Evolutionary conservation across 345 rosid species (phyloP).

Genomic region (Geranium brycei): DNA sequence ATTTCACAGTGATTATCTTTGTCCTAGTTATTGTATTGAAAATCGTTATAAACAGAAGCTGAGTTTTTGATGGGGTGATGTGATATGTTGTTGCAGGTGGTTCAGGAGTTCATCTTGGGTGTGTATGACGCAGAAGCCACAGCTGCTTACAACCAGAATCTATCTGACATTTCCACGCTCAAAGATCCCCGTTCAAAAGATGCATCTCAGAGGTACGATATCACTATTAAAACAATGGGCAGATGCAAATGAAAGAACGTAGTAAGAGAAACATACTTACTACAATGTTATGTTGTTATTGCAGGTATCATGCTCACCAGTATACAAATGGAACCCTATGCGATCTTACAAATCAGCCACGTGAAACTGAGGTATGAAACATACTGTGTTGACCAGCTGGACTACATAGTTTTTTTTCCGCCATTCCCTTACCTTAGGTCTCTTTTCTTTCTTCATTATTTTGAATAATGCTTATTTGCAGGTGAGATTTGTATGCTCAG

Average conservation of each 20-base stretch:
- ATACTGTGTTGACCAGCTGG: neutral
- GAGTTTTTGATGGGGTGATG: neutral
- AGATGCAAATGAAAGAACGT: neutral
- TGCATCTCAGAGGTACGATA: conserved; percentile 66
- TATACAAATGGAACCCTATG: conserved; percentile 76
- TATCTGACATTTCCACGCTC: conserved; percentile 55
- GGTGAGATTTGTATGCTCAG: conserved; percentile 96
- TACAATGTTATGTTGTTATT: conserved; percentile 3
- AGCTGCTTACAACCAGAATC: conserved; percentile 57
- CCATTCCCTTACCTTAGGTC: neutral
- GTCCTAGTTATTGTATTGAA: neutral
- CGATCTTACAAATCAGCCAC: conserved; percentile 76
- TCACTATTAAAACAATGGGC: neutral
- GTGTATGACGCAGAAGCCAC: conserved; percentile 67
- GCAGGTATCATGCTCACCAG: conserved; percentile 82
- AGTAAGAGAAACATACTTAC: neutral
- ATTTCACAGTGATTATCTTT: neutral
- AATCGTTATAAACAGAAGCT: too few relatives aligned
- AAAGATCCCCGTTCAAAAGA: conserved; percentile 71
- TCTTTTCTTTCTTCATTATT: neutral
- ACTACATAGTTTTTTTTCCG: neutral
- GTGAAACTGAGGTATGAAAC: conserved; percentile 67
- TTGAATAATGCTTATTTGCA: conserved; percentile 15
- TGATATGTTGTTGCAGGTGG: conserved; percentile 42
- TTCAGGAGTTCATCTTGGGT: conserved; percentile 77